Evolutionary conservation across 1,284 basidiomycete species (phyloP), one percentile per base, ranked within the genome.

Genomic region (Puccinia novopanici): DNA sequence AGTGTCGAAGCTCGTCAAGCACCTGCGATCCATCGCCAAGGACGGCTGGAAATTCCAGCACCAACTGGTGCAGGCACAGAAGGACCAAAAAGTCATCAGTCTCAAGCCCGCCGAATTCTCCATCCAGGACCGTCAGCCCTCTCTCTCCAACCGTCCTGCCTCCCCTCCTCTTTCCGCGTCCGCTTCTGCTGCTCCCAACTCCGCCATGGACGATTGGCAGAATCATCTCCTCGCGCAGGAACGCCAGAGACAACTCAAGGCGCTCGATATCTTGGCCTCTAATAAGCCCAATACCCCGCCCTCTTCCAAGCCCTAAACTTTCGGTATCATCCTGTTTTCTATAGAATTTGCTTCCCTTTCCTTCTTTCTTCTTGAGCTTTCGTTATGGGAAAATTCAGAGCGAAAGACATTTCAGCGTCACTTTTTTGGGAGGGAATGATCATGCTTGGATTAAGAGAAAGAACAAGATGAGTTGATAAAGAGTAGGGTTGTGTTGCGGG

Each of bases 31-130:
- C 24, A 73, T 80, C 27, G 78, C 78, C 13, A 80, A 80, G 40
- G 78, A 80, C 22, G 78, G 78, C 17, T 74, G 78, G 78, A 71
- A 57, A 22, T 42, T 63, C 52, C 78, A 80, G 59, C 57, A 61
- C 37, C 57, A 74, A 37, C 61, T 65, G 10, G 61, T 65, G 30
- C 40, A 80, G 71, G 45, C 55, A 40, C 77, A 79, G 71, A 57
- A 54, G 27, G 71, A 63, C 45, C 54, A 72, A 45, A 73, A 80
- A 45, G 61, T 80, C 0, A 67, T 80, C 12, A 65, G 45, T 13
- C 57, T 80, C n/a, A 63, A 42, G n/a, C 70, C 78, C 3, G 59
- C 59, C 40, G 78, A 80, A 34, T 80, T 52, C 59, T 37, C 57
- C 3, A 52, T 72, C 6, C 54, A 79, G 34, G 77, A 79, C 48